These are phyloP conservation scores for Colletotrichum sp. DNA, from an alignment of 2,329 filamentous ascomycete species.

Conservation along the genomic window DNA sequence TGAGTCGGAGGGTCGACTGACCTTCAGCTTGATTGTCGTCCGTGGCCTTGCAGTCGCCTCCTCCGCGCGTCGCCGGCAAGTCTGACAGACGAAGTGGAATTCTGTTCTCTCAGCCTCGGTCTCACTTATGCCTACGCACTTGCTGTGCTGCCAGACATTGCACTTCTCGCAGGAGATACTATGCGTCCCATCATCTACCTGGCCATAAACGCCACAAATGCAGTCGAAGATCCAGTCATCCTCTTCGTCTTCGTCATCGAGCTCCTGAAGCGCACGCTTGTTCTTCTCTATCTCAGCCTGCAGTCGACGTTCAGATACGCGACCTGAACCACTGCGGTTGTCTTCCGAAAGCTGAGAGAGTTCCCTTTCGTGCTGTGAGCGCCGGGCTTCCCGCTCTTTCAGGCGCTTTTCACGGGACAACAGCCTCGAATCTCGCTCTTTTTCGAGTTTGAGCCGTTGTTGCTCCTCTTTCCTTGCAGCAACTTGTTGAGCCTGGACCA, in stretches of 20 bases:
- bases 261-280: conserved; percentile 75
- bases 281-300: conserved; percentile 82
- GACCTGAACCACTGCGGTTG: conserved; percentile 65
- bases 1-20: conserved; percentile 33
- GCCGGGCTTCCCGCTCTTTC: conserved; percentile 83
- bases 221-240: conserved; percentile 97
- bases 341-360: conserved; percentile 80
- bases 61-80: conserved; percentile 76
- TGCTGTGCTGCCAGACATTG: conserved; percentile 96
- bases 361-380: conserved; percentile 84
- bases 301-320: conserved; percentile 80
- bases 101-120: conserved; percentile 82
- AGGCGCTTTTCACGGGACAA: conserved; percentile 86
- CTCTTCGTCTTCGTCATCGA: conserved; percentile 71
- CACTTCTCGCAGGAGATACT: conserved; percentile 94
- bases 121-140: conserved; percentile 82
- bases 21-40: conserved; percentile 60
- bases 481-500: conserved; percentile 68
- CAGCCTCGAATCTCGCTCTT: conserved; percentile 79
- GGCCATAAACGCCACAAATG: conserved; percentile 86
- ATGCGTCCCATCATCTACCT: conserved; percentile 93
- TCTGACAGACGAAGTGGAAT: conserved; percentile 84
- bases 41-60: conserved; percentile 62
- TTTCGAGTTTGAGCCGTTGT: conserved; percentile 62
- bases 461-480: conserved; percentile 73